These are phyloP conservation scores for Evansstolkia leycettana DNA, from an alignment of 495 filamentous ascomycete species.

Conservation along the genomic window DNA sequence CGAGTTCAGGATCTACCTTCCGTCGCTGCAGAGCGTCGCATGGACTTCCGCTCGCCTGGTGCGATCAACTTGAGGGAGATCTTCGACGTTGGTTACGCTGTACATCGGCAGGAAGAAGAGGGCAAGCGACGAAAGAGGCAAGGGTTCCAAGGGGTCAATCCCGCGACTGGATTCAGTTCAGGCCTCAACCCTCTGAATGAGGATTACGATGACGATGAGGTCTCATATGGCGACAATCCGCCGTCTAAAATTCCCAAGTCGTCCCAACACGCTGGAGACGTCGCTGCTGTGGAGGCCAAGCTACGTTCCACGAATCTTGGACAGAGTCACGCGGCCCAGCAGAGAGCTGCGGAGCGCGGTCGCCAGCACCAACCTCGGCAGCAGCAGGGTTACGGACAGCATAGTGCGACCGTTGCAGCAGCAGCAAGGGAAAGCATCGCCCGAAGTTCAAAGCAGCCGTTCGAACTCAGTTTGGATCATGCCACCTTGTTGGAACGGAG, in stretches of 20 bases:
- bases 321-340: conserved; percentile 41
- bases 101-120: conserved; percentile 94
- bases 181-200: conserved; percentile 60
- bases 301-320: conserved; percentile 71
- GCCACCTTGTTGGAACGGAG: conserved; percentile 77
- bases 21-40: conserved; percentile 46
- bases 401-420: conserved; percentile 61
- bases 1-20: conserved; percentile 38
- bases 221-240: conserved; percentile 28
- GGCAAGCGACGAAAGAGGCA: conserved; percentile 76
- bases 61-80: conserved; percentile 93
- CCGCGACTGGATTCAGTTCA: conserved; percentile 26
- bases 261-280: conserved; percentile 42
- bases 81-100: conserved; percentile 93
- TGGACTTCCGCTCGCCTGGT: conserved; percentile 93
- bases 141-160: conserved; percentile 49
- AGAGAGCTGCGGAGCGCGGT: conserved; percentile 30
- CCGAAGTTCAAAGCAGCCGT: conserved; percentile 51
- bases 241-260: conserved; percentile 59
- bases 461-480: conserved; percentile 84
- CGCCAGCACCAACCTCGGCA: conserved; percentile 33
- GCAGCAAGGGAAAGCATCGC: conserved; percentile 68
- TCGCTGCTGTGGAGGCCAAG: conserved; percentile 72
- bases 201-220: conserved; percentile 47
- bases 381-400: conserved; percentile 68